A percentile compares a stretch with the other conserved stretches of the same genome.
phyloP scores from a whole-genome alignment of 495 filamentous ascomycete genomes.

The Pseudoneurospora amorphoporcata region DNA sequence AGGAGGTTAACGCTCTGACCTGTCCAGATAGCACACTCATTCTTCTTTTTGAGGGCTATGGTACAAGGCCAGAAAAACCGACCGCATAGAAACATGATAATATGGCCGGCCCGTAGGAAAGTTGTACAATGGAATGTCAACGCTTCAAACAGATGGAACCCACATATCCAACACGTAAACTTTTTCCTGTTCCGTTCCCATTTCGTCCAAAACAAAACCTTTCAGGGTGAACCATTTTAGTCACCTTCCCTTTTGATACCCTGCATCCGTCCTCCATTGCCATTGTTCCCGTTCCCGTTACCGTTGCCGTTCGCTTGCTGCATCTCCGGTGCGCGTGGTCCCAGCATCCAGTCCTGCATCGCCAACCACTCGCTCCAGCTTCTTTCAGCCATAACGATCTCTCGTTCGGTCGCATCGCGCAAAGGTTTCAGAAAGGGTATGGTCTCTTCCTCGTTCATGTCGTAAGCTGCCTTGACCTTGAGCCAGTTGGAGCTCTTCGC shows the following conservation, averaged over 20 bases:
- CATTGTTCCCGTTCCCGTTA: background rate
- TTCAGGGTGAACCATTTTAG: background rate
- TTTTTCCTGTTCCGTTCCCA: background rate
- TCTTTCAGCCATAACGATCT: constrained; percentile 75
- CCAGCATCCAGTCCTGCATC: constrained; percentile 96
- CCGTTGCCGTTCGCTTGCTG: background rate
- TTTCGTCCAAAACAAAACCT: background rate
- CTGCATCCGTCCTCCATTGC: background rate
- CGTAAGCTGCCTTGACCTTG: constrained; percentile 79
- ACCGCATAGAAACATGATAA: background rate
- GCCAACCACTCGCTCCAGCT: constrained; percentile 80
- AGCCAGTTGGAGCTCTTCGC: constrained; percentile 88
- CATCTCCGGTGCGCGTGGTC: constrained; percentile 36
- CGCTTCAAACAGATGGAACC: background rate
- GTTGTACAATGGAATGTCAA: background rate
- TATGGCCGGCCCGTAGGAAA: background rate
- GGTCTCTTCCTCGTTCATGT: constrained; percentile 67
- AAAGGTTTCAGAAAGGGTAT: constrained; percentile 80
- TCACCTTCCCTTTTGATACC: background rate
- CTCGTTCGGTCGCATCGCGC: constrained; percentile 58
- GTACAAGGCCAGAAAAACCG: background rate
- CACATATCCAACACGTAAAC: background rate
- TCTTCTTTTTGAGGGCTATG: background rate
- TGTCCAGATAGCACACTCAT: background rate
- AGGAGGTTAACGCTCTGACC: background rate